Base-by-base conservation (phyloP, 768 basidiomycete species). In the Butyriboletus loyo region DNA sequence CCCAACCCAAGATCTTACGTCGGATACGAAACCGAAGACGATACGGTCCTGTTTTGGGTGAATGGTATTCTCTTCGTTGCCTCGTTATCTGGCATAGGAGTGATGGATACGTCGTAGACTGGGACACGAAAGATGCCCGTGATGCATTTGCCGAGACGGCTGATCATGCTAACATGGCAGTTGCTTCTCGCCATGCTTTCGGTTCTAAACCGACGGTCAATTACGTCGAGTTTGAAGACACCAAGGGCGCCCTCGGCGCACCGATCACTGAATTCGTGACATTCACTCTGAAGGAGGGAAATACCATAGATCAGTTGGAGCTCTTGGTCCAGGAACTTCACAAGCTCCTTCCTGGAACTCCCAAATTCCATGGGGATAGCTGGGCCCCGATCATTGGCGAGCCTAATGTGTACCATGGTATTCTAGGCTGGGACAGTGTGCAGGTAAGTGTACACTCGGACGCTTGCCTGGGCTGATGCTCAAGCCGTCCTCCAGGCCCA, bases 351-450 rank as follows among this genome's bases (percentile, higher is more conserved):
- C 30, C 0, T 19, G 60, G 66, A 7, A 56, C 66, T 9, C 50
- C 53, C 15, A 50, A 22, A 15, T 68, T 70, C 43, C 53, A 70
- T 3, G 68, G 70, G 2, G 64, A 64, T 22, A 68, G 68, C 48
- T 70, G 68, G 66, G 66, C 53, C 0, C 50, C n/a, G 21, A 25
- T 68, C 44, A 38, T 58, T 19, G 59, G 49, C 40, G 57, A 59
- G 39, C n/a, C 60, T 19, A 46, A 52, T 9, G 54, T 57, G 2
- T 64, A 64, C 40, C 32, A 68, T 38, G 70, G 70, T 17, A 59
- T 73, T 25, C 55, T 75, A 31, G 73, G 74, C 11, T 75, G 73
- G 74, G 65, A 71, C 44, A 73, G 53, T 17, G 68, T 72, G 6
- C 32, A 70, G 46, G 74, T 69, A 30, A 46, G 63, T 56, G 10